phyloP scores from a whole-genome alignment of 257 asterid genomes.

The Solanum rostratum region DNA sequence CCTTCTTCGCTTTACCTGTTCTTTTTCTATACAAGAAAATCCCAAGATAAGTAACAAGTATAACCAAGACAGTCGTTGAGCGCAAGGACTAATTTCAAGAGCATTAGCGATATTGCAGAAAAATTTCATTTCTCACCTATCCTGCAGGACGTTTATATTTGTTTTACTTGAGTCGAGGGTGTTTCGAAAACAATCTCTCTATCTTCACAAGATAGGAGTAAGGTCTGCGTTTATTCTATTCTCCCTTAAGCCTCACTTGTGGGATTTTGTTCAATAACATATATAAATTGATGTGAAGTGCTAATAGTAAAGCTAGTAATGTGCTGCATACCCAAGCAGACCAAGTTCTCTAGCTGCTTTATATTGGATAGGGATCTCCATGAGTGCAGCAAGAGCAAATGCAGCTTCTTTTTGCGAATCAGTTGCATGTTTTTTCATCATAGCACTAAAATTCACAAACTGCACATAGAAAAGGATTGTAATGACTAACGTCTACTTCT shows the following conservation, averaged over 20 bases:
- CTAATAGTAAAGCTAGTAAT: neutral
- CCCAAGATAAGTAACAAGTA: slow-evolving; percentile 12
- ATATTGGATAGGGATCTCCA: slow-evolving; percentile 80
- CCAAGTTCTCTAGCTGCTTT: slow-evolving; percentile 52
- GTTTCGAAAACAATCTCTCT: no score
- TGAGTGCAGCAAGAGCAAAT: slow-evolving; percentile 83
- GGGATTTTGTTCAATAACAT: neutral
- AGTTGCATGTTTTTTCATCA: slow-evolving; percentile 36
- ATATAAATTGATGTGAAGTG: neutral
- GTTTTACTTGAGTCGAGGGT: neutral
- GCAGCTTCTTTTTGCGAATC: slow-evolving; percentile 55
- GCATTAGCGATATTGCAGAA: neutral
- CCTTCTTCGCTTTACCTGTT: slow-evolving; percentile 53
- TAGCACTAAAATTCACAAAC: slow-evolving; percentile 74
- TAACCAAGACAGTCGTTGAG: neutral
- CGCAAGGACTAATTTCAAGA: neutral
- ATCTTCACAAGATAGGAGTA: neutral
- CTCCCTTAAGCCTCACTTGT: neutral
- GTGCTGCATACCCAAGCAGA: slow-evolving; percentile 47
- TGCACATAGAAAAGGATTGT: slow-evolving; percentile 14
- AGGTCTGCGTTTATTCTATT: neutral
- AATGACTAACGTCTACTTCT: neutral
- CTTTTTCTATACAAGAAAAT: slow-evolving; percentile 27
- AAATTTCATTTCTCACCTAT: neutral
- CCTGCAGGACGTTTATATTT: neutral